phyloP scores from a whole-genome alignment of 2,329 filamentous ascomycete genomes.

The Phyllosticta capitalensis region DNA sequence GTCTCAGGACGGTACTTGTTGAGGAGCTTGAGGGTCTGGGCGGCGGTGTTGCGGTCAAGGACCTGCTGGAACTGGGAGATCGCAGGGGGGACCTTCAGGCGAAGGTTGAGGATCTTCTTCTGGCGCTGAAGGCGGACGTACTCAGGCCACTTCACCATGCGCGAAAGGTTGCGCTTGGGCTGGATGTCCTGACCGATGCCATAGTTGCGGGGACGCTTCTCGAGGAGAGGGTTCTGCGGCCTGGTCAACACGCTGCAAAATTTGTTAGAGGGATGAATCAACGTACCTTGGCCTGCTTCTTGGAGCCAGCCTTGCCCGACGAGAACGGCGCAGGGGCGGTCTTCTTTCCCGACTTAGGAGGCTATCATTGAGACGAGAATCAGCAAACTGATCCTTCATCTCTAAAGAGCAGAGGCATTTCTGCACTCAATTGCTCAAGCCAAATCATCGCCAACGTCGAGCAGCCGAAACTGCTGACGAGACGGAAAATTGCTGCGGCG shows the following conservation, averaged over 20 bases:
- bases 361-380: constrained; percentile 99
- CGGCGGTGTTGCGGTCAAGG: constrained; percentile 59
- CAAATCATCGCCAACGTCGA: constrained; percentile 9
- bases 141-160: constrained; percentile 98
- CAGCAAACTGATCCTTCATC: constrained; percentile 50
- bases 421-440: constrained; percentile 8
- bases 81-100: constrained; percentile 95
- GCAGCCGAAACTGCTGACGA: background rate
- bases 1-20: constrained; percentile 99
- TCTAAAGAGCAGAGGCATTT: constrained; percentile 10
- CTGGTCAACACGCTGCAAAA: background rate
- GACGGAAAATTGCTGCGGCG: constrained; percentile 10
- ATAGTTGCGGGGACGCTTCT: constrained; percentile 96
- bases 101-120: constrained; percentile 94
- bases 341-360: constrained; percentile 95
- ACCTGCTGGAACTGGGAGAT: constrained; percentile 97
- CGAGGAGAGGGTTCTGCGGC: constrained; percentile 92
- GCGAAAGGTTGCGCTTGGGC: constrained; percentile 69
- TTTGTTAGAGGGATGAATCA: background rate
- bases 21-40: constrained; percentile 96
- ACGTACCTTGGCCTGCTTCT: constrained; percentile 96
- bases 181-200: constrained; percentile 99
- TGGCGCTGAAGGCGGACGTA: constrained; percentile 91
- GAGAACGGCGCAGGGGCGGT: constrained; percentile 94
- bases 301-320: constrained; percentile 79